Evolutionary conservation across 495 filamentous ascomycete genomes (phyloP).

Genomic region (Tuber brumale): DNA sequence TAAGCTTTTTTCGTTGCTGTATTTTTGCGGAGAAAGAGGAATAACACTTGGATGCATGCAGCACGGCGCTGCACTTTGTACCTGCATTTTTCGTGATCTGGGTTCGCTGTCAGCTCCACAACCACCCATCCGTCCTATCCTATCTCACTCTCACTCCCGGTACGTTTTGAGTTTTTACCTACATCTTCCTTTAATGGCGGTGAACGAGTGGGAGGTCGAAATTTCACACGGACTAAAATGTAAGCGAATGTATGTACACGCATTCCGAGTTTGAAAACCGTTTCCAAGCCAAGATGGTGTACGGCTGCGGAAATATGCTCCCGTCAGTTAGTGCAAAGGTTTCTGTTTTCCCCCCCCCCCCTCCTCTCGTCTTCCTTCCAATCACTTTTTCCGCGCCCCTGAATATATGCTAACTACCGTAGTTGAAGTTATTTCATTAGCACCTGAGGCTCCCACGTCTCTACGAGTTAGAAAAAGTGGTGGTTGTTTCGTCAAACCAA

Average conservation of each 20-base stretch:
- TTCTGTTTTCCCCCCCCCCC: background rate
- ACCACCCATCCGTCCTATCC: background rate
- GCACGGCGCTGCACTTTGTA: background rate
- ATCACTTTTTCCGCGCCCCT: background rate
- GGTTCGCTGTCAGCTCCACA: background rate
- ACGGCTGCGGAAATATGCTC: background rate
- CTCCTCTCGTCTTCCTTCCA: background rate
- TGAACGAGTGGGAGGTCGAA: background rate
- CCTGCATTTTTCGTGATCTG: background rate
- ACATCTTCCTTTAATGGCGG: background rate
- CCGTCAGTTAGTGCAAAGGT: background rate
- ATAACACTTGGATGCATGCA: background rate
- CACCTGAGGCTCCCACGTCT: background rate
- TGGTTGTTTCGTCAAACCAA: background rate
- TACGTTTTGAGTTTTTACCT: background rate
- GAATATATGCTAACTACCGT: background rate
- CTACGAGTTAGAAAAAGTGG: background rate
- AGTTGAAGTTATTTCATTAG: background rate
- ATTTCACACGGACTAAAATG: background rate
- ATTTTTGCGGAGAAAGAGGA: background rate
- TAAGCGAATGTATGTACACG: background rate
- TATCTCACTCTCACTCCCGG: background rate
- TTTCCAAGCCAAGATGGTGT: background rate
- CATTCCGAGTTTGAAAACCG: background rate
- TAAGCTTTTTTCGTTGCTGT: background rate